Percentiles rank a stretch among this genome's conserved stretches.
phyloP scores from a whole-genome alignment of 306 rosid genomes.

The Phaseolus lunatus region DNA sequence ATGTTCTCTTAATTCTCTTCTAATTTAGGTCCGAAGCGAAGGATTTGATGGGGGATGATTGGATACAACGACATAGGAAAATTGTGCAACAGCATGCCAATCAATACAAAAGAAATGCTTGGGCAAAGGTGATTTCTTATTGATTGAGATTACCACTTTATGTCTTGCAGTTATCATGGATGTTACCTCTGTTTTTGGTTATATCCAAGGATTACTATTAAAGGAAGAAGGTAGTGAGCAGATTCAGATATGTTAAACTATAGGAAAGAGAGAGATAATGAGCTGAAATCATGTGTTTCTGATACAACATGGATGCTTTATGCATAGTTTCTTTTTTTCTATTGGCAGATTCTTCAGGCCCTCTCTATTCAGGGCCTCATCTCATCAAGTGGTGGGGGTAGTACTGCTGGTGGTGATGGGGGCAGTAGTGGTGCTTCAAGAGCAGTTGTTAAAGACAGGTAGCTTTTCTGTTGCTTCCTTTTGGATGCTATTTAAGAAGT shows the following conservation, averaged over 20 bases:
- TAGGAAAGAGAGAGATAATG: no score
- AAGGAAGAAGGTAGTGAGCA: no score
- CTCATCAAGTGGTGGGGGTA: conserved; percentile 77
- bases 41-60: conserved; percentile 90
- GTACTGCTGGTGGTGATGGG: conserved; percentile 71
- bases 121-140: conserved; percentile 72
- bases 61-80: conserved; percentile 89
- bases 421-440: conserved; percentile 84
- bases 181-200: not conserved
- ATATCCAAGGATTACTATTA: no score
- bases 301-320: no score
- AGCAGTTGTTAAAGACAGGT: conserved; percentile 83
- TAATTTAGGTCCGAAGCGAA: conserved; percentile 84
- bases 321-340: conserved; percentile 28
- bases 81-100: conserved; percentile 92
- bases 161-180: conserved; percentile 17
- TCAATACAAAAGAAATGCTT: conserved; percentile 80
- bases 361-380: conserved; percentile 74
- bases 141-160: not conserved
- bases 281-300: no score
- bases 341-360: conserved; percentile 75
- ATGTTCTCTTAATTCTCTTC: conserved; percentile 1
- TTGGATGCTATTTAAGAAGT: not conserved
- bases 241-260: no score
- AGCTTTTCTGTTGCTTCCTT: not conserved